These are phyloP conservation scores for Mycena vulgaris DNA, from an alignment of 768 basidiomycete genomes.

Conservation along the genomic window DNA sequence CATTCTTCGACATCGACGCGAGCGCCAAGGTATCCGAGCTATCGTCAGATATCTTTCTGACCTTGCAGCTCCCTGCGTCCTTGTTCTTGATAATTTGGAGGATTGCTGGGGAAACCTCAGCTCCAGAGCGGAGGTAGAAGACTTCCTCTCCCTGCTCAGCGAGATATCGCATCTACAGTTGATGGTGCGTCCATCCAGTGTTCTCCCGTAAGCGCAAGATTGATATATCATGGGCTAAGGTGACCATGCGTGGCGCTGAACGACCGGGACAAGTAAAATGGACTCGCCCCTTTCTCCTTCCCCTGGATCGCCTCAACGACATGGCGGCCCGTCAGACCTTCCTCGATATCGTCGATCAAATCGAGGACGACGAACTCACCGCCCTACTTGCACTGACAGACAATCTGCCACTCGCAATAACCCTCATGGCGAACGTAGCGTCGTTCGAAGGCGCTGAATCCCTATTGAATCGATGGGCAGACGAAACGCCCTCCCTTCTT, in stretches of 20 bases:
- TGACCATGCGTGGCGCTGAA: slow-evolving; percentile 25
- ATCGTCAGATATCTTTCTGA: neutral
- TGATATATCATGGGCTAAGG: neutral
- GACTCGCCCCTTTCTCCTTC: slow-evolving; percentile 20
- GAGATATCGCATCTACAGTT: slow-evolving; percentile 7
- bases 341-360: slow-evolving; percentile 15
- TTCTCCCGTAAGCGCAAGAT: neutral
- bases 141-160: slow-evolving; percentile 4
- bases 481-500: slow-evolving; percentile 20
- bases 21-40: neutral
- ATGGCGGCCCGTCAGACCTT: slow-evolving; percentile 10
- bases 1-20: neutral
- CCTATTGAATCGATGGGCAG: slow-evolving; percentile 1
- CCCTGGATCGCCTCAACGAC: neutral
- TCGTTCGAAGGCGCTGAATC: slow-evolving; percentile 18
- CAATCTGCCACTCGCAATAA: slow-evolving; percentile 9
- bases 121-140: neutral
- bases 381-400: neutral
- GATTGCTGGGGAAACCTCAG: neutral
- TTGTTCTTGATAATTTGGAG: slow-evolving; percentile 13
- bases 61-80: neutral
- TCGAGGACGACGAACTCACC: neutral
- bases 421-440: slow-evolving; percentile 9
- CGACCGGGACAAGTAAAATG: slow-evolving; percentile 17
- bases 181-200: neutral